Base-by-base conservation (phyloP, 148 eudicot species). In the Pharnaceum exiguum region DNA sequence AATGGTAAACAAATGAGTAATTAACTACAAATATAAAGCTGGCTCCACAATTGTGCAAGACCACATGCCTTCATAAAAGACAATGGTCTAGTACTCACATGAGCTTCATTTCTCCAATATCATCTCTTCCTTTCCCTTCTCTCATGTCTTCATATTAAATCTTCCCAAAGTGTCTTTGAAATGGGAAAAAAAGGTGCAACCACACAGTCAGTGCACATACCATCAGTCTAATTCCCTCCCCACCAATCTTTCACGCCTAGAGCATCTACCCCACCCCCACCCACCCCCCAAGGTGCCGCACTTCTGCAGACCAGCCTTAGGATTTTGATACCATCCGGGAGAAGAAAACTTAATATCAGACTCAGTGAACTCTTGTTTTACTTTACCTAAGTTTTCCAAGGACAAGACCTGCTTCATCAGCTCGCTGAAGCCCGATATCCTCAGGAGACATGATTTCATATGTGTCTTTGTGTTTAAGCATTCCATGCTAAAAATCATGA, bases 321-420 rank as follows among this genome's bases (percentile, higher is more conserved):
- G 32, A 18, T 21, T 38, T 6, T 5, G 27, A 40, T 36, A 16
- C 51, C 17, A 37, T 22, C 16, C 44, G 27, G 7, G 7, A 50
- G 28, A 17, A 49, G 15, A 17, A 8, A 16, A 25, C 15, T n/a
- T n/a, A n/a, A n/a, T n/a, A n/a, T n/a, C n/a, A n/a, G n/a, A n/a
- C n/a, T n/a, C 16, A 44, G 17, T 22, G 44, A 31, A 52, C 39
- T 15, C n/a, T 7, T 12, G 32, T 46, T 6, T 55, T 51, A 15
- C 63, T 50, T n/a, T 77, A 87, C 97, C 96, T 87, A 28, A 91
- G 90, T 71, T 91, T 91, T 60, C 97, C 97, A 68, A 91, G 97
- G 73, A 85, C 94, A 51, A 91, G 84, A 45, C 96, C 97, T 71
- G 94, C 75, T 75, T 91, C 90, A 66, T 85, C 83, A 55, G 85